Evolutionary conservation across 2,329 filamentous ascomycete genomes (phyloP), one percentile per base, ranked within the genome.

Genomic region (Xylariaceae sp.): DNA sequence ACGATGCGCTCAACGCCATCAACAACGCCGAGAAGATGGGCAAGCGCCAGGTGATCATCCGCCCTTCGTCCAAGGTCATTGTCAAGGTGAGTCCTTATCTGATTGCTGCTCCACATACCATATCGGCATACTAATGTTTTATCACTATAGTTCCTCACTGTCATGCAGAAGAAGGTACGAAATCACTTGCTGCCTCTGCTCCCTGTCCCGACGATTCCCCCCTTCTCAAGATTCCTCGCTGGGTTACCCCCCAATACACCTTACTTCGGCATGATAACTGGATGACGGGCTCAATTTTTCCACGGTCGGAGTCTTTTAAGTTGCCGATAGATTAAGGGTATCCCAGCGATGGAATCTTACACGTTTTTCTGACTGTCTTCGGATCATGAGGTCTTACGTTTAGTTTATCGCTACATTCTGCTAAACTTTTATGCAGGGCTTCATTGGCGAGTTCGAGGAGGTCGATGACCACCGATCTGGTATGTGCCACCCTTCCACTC

Each of bases 11-110:
- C 75, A 96, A 96, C 80, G 85, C 87, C 84, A 97, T 99, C 89
- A 99, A 99, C 92, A 99, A 99, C 81, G 94, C 94, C 85, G 95
- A 99, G 88, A 97, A 99, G 89, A 85, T 90, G 73, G 94, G 94
- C 83, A 97, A 97, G 89, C 92, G 94, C 77, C 94, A 99, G 84
- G 94, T 97, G 77, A 76, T 99, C 79, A 97, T 99, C 86, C 88
- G 92, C 75, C 94, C 95, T 73, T 89, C 86, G 79, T 97, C 94
- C 80, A 99, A 99, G 90, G 94, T 99, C 85, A 99, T 99, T 75
- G 83, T 95, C 85, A 97, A 97, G 51, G 61, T 63, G 35, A 53
- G 56, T 55, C 13, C 30, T 7, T 1, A 18, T 18, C 1, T 30
- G 35, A 15, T 23, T 39, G 13, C 2, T 10, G 15, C 7, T n/a